Evolutionary conservation across 495 filamentous ascomycete species (phyloP).

Genomic region (Penicillium pulvis): DNA sequence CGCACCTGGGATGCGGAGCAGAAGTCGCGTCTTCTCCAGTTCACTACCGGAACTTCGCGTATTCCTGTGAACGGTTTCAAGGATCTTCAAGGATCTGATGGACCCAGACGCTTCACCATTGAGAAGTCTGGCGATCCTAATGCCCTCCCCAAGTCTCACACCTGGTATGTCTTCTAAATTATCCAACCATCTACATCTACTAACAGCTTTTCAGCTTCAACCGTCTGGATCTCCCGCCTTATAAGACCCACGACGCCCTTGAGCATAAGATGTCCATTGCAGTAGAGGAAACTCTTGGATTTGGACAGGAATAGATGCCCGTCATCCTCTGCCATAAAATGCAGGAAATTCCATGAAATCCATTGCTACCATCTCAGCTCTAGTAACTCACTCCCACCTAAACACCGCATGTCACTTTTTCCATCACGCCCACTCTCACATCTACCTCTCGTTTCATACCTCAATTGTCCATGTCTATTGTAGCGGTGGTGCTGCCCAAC

Average conservation of each 20-base stretch:
- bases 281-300: conserved; percentile 98
- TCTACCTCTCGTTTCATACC: conserved; percentile 9
- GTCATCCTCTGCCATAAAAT: conserved; percentile 7
- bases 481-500: conserved; percentile 4
- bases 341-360: conserved; percentile 12
- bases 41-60: conserved; percentile 94
- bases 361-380: conserved; percentile 3
- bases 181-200: conserved; percentile 8
- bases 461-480: conserved; percentile 2
- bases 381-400: conserved; percentile 8
- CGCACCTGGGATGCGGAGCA: conserved; percentile 97
- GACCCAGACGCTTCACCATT: conserved; percentile 93
- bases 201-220: conserved; percentile 73
- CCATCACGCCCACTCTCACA: conserved; percentile 5
- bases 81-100: conserved; percentile 96
- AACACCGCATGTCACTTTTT: not conserved
- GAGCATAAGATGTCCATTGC: conserved; percentile 90
- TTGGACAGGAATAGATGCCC: conserved; percentile 83
- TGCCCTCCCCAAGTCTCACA: conserved; percentile 95
- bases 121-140: conserved; percentile 91
- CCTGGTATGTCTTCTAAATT: conserved; percentile 68
- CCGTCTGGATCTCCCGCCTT: conserved; percentile 91
- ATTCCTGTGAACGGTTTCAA: conserved; percentile 99
- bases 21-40: conserved; percentile 94
- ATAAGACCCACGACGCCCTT: conserved; percentile 83